These are phyloP conservation scores for Posidonia australis DNA, from an alignment of 106 monocot genomes.

Conservation along the genomic window DNA sequence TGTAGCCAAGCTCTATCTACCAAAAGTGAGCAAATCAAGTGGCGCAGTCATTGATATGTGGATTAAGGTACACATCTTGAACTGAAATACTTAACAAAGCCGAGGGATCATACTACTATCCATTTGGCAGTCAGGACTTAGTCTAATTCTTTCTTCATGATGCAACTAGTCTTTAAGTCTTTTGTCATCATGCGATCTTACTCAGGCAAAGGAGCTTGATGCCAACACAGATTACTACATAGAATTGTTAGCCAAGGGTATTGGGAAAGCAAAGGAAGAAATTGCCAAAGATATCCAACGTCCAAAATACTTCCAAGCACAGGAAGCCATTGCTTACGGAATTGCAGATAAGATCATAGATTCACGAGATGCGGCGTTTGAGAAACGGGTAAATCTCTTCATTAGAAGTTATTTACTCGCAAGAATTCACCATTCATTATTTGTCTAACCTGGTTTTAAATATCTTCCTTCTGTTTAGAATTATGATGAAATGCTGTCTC, in stretches of 20 bases:
- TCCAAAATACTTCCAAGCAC: conserved; percentile 67
- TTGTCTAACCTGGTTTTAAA: not conserved
- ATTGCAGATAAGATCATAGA: conserved; percentile 76
- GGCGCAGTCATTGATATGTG: conserved; percentile 94
- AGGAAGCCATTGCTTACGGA: conserved; percentile 92
- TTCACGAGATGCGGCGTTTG: conserved; percentile 52
- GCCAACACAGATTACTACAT: conserved; percentile 87
- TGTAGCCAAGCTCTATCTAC: conserved; percentile 88
- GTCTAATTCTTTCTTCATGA: not conserved
- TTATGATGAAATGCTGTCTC: conserved; percentile 61
- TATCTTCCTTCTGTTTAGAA: conserved; percentile 28
- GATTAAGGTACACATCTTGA: conserved; percentile 53
- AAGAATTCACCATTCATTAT: not conserved
- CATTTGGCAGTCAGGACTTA: too few species aligned
- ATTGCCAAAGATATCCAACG: conserved; percentile 67
- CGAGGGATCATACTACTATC: too few species aligned
- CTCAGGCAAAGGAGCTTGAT: conserved; percentile 86
- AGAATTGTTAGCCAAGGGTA: conserved; percentile 66
- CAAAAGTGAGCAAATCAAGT: conserved; percentile 81
- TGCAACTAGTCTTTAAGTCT: not conserved
- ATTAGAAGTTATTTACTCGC: not conserved
- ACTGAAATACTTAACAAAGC: not conserved
- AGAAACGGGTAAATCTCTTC: conserved; percentile 49
- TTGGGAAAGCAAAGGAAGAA: conserved; percentile 83
- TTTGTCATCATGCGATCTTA: not conserved